Evolutionary conservation across 176 grass and related monocot species (phyloP), one percentile per base, ranked within the genome.

Genomic region (Themeda triandra): DNA sequence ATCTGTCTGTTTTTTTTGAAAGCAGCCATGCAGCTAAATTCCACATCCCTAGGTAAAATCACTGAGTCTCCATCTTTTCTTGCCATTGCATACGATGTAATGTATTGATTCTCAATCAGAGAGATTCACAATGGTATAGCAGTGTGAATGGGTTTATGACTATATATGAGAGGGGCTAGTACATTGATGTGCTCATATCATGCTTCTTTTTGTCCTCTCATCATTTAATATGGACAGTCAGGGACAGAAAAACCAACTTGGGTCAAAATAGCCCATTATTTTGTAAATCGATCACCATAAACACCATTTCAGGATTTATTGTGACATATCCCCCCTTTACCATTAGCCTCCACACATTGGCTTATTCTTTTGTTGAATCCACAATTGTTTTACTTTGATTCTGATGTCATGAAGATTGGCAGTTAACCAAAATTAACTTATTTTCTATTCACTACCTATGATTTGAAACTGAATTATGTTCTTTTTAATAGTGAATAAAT

Each of bases 291-390:
- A 82, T 29, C 36, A 59, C 46, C 14, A 14, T 18, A 65, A 69
- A 8, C 6, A 25, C 21, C 0, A 28, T 76, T 78, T 41, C 2
- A 10, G 46, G 40, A 82, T 75, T 37, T 49, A 30, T 14, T 28
- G 11, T 41, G 8, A 41, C 13, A 56, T 66, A 32, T 74, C 13
- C 41, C 32, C 6, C 17, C 28, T 33, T 53, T 25, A 67, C 14
- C 10, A 54, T 68, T 44, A 27, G 21, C 24, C n/a, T 76, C 37
- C 42, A 7, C 18, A 60, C 18, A 69, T 33, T 37, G 25, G 14
- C 33, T 77, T 56, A 85, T 72, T 82, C 65, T 64, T 76, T 79
- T 71, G 32, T 79, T 76, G 80, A 86, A 83, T 80, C 18, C 71
- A 36, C 72, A 72, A 31, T 74, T 68, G 40, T 3, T 14, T 76